Evolutionary conservation across 805 yeast genomes (phyloP).

Genomic region (Brettanomyces anomalus): DNA sequence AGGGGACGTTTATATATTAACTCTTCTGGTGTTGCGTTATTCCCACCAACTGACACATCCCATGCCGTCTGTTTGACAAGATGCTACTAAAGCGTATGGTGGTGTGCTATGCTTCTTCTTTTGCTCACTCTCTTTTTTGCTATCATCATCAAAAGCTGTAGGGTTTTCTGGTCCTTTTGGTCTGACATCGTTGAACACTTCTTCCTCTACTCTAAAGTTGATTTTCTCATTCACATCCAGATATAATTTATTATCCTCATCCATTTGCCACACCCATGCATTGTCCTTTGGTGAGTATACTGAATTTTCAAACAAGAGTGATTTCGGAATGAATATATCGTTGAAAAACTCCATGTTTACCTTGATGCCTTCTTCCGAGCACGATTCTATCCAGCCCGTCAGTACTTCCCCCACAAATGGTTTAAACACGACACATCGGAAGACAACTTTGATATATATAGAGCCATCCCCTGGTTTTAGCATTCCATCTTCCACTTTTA

Average conservation of each 20-base stretch:
- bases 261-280: conserved; percentile 90
- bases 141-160: conserved; percentile 17
- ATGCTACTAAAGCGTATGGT: conserved; percentile 77
- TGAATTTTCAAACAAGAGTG: conserved; percentile 60
- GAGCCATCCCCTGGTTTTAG: conserved; percentile 94
- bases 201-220: conserved; percentile 85
- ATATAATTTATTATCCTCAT: conserved; percentile 66
- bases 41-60: conserved; percentile 98
- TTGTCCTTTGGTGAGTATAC: conserved; percentile 50
- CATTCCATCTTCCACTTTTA: conserved; percentile 78
- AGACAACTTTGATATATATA: conserved; percentile 62
- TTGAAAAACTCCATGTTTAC: conserved; percentile 82
- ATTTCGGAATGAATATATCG: conserved; percentile 83
- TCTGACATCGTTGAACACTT: conserved; percentile 72
- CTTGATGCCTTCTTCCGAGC: conserved; percentile 81
- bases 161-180: conserved; percentile 52
- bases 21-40: conserved; percentile 18
- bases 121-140: conserved; percentile 18
- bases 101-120: conserved; percentile 45
- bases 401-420: conserved; percentile 93
- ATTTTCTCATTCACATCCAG: conserved; percentile 88
- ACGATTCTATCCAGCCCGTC: conserved; percentile 87
- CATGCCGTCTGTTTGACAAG: conserved; percentile 95
- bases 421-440: conserved; percentile 75
- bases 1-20: background rate